These are phyloP conservation scores for Whalleya microplaca DNA, from an alignment of 2,329 filamentous ascomycete genomes.

Conservation along the genomic window DNA sequence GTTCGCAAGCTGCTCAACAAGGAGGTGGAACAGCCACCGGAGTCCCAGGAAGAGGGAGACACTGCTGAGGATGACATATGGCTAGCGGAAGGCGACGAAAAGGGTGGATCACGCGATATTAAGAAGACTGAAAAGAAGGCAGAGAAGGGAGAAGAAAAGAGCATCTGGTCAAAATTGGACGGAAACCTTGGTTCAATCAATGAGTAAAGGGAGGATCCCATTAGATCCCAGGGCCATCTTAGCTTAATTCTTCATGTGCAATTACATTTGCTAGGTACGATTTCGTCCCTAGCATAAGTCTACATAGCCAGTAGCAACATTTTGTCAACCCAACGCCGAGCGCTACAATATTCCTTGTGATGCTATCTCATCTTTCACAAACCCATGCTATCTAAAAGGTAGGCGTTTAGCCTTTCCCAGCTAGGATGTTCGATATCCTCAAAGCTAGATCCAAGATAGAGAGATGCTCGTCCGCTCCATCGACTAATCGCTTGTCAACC, in stretches of 20 bases:
- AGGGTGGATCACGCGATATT: conserved; percentile 23
- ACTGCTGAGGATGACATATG: conserved; percentile 27
- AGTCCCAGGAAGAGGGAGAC: conserved; percentile 36
- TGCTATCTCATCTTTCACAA: background rate
- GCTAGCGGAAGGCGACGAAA: conserved; percentile 23
- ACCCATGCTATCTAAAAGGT: background rate
- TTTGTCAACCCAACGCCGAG: conserved; percentile 24
- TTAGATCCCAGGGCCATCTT: background rate
- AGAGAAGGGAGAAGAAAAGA: conserved; percentile 31
- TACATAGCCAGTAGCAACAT: conserved; percentile 7
- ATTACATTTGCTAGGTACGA: background rate
- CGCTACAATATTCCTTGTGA: conserved; percentile 10
- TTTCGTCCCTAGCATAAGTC: conserved; percentile 1
- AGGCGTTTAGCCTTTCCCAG: conserved; percentile 41
- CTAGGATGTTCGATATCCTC: conserved; percentile 76
- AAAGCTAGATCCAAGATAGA: conserved; percentile 85
- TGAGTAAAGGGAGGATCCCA: conserved; percentile 17
- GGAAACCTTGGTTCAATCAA: conserved; percentile 58
- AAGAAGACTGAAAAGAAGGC: conserved; percentile 32
- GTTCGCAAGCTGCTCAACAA: conserved; percentile 50
- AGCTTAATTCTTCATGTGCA: background rate
- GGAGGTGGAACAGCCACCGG: conserved; percentile 25
- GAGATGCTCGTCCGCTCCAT: conserved; percentile 94
- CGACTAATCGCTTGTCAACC: conserved; percentile 89
- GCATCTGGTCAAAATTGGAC: conserved; percentile 55